Evolutionary conservation across 192 early-diverging fungal genomes (phyloP).

Genomic region (Podila clonocystis): DNA sequence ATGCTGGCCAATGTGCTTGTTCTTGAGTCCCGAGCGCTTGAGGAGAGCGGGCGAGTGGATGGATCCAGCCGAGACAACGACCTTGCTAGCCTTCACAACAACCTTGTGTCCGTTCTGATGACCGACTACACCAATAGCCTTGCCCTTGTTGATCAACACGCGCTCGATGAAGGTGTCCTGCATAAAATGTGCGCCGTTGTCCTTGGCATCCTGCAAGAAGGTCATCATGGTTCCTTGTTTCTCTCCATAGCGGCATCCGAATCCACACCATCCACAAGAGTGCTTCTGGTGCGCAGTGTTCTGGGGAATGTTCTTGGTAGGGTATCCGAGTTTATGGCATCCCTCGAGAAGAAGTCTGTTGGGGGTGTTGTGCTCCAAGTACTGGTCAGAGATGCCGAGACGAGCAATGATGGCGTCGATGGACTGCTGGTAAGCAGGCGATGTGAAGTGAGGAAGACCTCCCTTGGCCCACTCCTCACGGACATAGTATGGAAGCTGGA

Average conservation of each 20-base stretch:
- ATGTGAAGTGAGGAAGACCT: conserved; percentile 69
- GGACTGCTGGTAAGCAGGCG: conserved; percentile 53
- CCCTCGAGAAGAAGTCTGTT: conserved; percentile 76
- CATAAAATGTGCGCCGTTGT: conserved; percentile 69
- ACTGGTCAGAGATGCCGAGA: conserved; percentile 62
- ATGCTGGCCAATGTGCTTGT: conserved; percentile 74
- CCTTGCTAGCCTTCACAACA: conserved; percentile 60
- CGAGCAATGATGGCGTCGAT: conserved; percentile 67
- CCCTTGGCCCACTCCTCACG: conserved; percentile 79
- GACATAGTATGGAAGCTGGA: conserved; percentile 67
- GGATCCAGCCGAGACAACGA: conserved; percentile 71
- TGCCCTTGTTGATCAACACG: conserved; percentile 63
- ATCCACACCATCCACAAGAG: conserved; percentile 70
- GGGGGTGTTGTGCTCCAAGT: conserved; percentile 68
- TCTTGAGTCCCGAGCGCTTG: conserved; percentile 71
- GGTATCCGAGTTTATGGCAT: conserved; percentile 71
- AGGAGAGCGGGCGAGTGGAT: conserved; percentile 75
- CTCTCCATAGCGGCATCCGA: conserved; percentile 76
- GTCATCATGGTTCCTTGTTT: conserved; percentile 76
- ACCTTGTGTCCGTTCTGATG: conserved; percentile 44
- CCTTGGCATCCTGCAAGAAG: conserved; percentile 74
- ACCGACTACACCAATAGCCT: conserved; percentile 67
- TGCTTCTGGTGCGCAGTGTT: conserved; percentile 66
- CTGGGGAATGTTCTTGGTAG: conserved; percentile 67
- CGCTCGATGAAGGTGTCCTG: conserved; percentile 63